Evolutionary conservation across 2,329 filamentous ascomycete genomes (phyloP), one percentile per base, ranked within the genome.

Genomic region (Pseudocercospora fuligena): DNA sequence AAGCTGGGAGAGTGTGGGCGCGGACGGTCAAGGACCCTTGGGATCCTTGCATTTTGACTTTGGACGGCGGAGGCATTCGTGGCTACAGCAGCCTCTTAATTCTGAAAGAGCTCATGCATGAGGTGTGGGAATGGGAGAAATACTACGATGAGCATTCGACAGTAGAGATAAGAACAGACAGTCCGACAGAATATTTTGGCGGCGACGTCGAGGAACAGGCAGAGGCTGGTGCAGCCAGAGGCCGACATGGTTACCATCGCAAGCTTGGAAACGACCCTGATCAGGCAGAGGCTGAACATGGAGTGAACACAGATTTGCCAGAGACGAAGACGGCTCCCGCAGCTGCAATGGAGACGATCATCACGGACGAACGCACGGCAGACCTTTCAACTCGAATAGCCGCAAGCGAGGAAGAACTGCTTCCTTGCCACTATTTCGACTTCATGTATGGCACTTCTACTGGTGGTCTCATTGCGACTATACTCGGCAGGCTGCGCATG

Each of bases 361-460:
- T 58, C 12, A 61, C 70, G n/a, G 71, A 74, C 61, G 63, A 65
- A 8, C 68, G 70, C 23, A 73, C 67, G n/a, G 62, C 67, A 36
- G 63, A 71, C 36, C 59, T 69, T 9, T 70, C 64, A 47, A 63
- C 64, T 23, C 65, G 64, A 29, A 72, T 73, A 57, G 74, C 74
- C 2, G 79, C 80, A 65, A 73, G 77, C 57, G 80, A 82, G 66
- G 76, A 81, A 56, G 78, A 82, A 53, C 77, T 84, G 1, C 73
- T 83, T 11, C 83, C 83, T 64, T 84, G 82, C 65, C 81, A 85
- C 67, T 85, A 85, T 73, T 85, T 85, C 73, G 83, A 86, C 68
- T 82, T 83, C 74, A 84, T 85, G 78, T 84, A 83, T 63, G 83
- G 83, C 23, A 85, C 83, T 5, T 83, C 80, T 46, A 85, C 82